These are phyloP conservation scores for Fusarium brevicatenulatum DNA, from an alignment of 2,329 filamentous ascomycete genomes.

Conservation along the genomic window DNA sequence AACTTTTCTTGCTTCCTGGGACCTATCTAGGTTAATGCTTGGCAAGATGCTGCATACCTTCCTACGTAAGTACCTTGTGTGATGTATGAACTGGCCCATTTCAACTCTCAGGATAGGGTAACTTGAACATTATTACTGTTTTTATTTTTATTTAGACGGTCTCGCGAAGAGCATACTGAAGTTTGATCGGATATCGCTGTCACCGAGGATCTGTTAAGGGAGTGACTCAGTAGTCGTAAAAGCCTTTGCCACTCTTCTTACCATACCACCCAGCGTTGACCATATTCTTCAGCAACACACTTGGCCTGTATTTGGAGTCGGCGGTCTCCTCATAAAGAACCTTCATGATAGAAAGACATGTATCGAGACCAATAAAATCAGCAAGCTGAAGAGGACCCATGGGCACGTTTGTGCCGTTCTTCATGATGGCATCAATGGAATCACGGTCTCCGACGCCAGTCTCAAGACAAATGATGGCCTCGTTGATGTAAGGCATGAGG, in stretches of 20 bases:
- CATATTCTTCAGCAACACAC: conserved; percentile 90
- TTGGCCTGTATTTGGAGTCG: conserved; percentile 94
- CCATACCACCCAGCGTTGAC: conserved; percentile 97
- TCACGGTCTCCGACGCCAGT: conserved; percentile 89
- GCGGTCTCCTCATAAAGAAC: conserved; percentile 91
- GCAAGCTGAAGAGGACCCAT: conserved; percentile 96
- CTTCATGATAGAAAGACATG: conserved; percentile 96
- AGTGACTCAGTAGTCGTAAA: conserved; percentile 79
- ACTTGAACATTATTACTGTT: background rate
- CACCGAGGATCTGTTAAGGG: background rate
- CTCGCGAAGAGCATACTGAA: background rate
- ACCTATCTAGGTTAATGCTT: background rate
- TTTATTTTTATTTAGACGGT: background rate
- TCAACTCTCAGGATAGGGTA: background rate
- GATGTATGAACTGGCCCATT: background rate
- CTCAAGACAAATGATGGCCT: conserved; percentile 95
- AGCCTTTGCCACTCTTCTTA: conserved; percentile 97
- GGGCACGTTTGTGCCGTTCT: conserved; percentile 97
- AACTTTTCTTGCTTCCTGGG: background rate
- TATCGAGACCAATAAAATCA: conserved; percentile 97
- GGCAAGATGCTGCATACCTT: background rate
- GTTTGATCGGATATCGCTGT: background rate
- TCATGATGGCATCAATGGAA: conserved; percentile 98
- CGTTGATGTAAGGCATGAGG: conserved; percentile 99
- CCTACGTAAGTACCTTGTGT: background rate